Base-by-base conservation (phyloP, 2,329 filamentous ascomycete species). In the Diaporthe ilicicola region DNA sequence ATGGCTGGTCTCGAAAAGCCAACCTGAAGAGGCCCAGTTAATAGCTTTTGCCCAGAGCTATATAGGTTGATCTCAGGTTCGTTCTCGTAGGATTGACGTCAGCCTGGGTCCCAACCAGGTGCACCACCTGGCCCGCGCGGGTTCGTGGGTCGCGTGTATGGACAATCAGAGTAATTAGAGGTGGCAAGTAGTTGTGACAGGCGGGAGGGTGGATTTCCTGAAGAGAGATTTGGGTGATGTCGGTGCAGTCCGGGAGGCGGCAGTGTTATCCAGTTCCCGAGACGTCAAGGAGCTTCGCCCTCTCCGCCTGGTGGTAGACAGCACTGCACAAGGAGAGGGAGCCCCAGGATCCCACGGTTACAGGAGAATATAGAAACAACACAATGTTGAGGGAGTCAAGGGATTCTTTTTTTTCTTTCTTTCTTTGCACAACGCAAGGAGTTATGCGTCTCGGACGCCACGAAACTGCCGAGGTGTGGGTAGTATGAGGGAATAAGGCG, bases 281-380 rank as follows among this genome's bases (percentile, higher is more conserved):
- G 50, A 34, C 56, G 64, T 51, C 29, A 69, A 51, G 39, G 54
- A 50, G 44, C 48, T 22, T 44, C 22, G 19, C 37, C 27, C 37
- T 46, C 42, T 59, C 29, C 39, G 24, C 48, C 66, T 68, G 44
- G 34, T 37, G 24, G 34, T 15, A 3, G 42, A 50, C 54, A 55
- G 22, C 67, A 53, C 42, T 24, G 51, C 37, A 48, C 54, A 61
- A n/a, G 22, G 37, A 34, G 37, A 32, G 55, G 50, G 32, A 27
- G n/a, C 22, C 27, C 53, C 48, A 59, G 56, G 66, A 51, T 59
- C 39, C 37, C 27, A 39, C 19, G 17, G 29, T 50, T 53, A 50
- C 6, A 42, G 56, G n/a, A 69, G 62, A 51, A 55, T 69, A 56
- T 68, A 72, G 66, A 68, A 64, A 54, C 56, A 70, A 62, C 34